Evolutionary conservation across 169 alveolate species (phyloP).

Genomic region (Cystoisospora suis): DNA sequence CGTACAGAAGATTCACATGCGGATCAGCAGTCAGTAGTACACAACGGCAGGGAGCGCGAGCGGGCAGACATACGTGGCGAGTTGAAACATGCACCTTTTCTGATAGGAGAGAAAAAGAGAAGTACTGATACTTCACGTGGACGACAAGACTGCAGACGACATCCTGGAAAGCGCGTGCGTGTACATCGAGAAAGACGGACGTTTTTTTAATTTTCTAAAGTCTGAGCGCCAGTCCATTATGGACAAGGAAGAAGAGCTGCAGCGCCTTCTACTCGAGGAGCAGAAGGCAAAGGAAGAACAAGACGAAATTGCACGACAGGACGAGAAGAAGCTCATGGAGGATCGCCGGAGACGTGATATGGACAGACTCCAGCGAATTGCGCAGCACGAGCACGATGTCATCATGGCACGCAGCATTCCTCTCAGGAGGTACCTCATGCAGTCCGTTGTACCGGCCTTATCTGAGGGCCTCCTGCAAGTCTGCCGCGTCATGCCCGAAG

Average conservation of each 20-base stretch:
- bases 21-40: too few species aligned
- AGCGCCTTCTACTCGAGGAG: constrained; percentile 65
- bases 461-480: constrained; percentile 88
- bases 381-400: constrained; percentile 73
- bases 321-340: constrained; percentile 65
- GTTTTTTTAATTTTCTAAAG: constrained; percentile 76
- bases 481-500: constrained; percentile 84
- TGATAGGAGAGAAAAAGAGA: constrained; percentile 38
- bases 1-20: too few species aligned
- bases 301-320: constrained; percentile 27
- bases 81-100: too few species aligned
- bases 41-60: too few species aligned
- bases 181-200: constrained; percentile 77
- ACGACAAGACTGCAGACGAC: constrained; percentile 50
- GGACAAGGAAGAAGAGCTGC: constrained; percentile 60
- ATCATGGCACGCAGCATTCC: constrained; percentile 77
- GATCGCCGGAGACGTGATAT: constrained; percentile 64
- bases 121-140: constrained; percentile 19
- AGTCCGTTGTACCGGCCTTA: constrained; percentile 86
- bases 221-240: constrained; percentile 67
- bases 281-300: constrained; percentile 52
- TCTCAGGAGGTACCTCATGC: constrained; percentile 83
- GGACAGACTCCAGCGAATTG: constrained; percentile 62
- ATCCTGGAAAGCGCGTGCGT: constrained; percentile 55
- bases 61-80: too few species aligned